A percentile compares a stretch with the other conserved stretches of the same genome.
Conservation (phyloP, 176 grass and related monocot species). For the Oryza longistaminata region DNA sequence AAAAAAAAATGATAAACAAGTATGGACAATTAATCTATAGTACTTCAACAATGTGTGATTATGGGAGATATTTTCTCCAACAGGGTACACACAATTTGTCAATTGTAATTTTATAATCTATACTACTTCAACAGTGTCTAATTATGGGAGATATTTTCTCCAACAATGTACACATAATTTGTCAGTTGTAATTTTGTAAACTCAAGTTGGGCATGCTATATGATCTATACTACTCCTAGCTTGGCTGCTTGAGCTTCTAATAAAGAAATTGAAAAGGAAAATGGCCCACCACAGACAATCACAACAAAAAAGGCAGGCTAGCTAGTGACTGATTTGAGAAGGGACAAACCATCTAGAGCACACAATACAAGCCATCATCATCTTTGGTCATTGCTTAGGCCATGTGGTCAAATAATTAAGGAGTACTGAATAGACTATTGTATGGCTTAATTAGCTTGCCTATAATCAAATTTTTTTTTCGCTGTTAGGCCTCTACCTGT, state of each 20-base stretch:
- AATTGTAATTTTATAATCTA: not conserved
- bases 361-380: constrained; percentile 31
- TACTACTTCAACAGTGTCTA: not conserved
- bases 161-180: not conserved
- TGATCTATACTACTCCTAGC: not conserved
- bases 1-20: too few relatives aligned
- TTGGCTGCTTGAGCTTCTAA: not conserved
- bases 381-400: constrained; percentile 40
- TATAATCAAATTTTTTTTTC: not conserved
- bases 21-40: too few relatives aligned
- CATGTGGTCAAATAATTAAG: constrained; percentile 47
- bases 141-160: not conserved
- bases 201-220: not conserved
- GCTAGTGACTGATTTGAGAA: constrained; percentile 20
- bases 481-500: not conserved
- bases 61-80: not conserved
- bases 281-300: constrained; percentile 13
- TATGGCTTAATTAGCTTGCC: constrained; percentile 17
- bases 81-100: not conserved
- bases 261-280: not conserved
- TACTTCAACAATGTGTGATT: not conserved
- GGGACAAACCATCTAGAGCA: constrained; percentile 29
- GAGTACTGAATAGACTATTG: constrained; percentile 22
- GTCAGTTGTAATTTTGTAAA: too few relatives aligned
- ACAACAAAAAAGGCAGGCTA: constrained; percentile 5